phyloP scores from a whole-genome alignment of 768 basidiomycete genomes.

The Coprinellus micaceus region DNA sequence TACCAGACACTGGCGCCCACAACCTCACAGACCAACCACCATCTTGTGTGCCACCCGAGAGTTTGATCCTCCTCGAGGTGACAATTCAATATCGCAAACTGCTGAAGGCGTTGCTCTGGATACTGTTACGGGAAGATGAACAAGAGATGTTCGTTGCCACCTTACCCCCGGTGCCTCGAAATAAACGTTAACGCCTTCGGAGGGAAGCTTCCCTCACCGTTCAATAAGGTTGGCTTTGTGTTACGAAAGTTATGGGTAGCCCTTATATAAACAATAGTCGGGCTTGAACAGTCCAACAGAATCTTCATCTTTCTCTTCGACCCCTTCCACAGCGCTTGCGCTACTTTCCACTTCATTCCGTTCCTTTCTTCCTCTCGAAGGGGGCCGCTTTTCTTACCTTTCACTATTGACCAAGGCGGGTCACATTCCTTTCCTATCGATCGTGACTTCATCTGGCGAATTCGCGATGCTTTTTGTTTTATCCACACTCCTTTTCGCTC shows the following conservation, averaged over 20 bases:
- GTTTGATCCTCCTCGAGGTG: no score
- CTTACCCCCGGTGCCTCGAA: background rate
- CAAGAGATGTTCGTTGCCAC: background rate
- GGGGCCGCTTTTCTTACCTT: no score
- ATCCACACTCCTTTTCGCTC: background rate
- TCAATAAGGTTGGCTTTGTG: background rate
- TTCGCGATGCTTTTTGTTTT: background rate
- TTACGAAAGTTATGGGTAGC: background rate
- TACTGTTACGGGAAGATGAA: no score
- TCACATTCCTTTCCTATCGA: background rate
- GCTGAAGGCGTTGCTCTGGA: no score
- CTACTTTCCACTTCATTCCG: background rate
- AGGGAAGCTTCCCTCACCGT: background rate
- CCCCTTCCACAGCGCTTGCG: background rate
- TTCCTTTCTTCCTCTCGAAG: slow-evolving; percentile 14
- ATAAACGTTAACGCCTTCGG: background rate
- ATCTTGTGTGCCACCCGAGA: no score
- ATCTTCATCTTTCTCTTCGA: background rate
- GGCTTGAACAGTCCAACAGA: background rate
- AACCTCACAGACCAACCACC: no score
- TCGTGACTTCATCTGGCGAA: background rate
- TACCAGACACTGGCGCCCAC: no score
- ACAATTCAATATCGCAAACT: no score
- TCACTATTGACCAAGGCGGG: no score
- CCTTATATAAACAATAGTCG: background rate